Conservation (phyloP, 176 grass and related monocot genomes). For the Pharus latifolius region DNA sequence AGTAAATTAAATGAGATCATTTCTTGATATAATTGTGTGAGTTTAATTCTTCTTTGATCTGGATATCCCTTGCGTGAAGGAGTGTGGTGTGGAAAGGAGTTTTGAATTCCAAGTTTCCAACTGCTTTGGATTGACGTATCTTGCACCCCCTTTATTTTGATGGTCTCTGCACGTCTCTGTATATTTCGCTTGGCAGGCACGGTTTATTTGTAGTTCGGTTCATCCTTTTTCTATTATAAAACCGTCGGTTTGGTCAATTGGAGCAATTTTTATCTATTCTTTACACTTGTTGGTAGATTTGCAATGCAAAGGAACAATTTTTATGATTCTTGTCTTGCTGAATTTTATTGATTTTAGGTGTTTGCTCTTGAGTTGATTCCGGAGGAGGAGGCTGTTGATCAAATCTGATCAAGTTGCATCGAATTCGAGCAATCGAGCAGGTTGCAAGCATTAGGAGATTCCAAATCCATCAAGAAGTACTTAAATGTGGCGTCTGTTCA, state of each 20-base stretch:
- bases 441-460: not conserved
- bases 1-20: not conserved
- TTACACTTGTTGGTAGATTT: not conserved
- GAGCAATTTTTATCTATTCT: not conserved
- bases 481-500: conserved; percentile 41
- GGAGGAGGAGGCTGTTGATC: not conserved
- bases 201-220: conserved; percentile 7
- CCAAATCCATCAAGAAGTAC: not conserved
- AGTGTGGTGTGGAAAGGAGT: not conserved
- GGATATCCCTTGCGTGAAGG: not conserved
- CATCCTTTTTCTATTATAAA: not conserved
- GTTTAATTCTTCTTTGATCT: not conserved
- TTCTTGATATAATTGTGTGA: not conserved
- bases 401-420: not conserved
- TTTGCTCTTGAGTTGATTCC: conserved; percentile 1
- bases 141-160: not conserved
- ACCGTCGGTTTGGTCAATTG: conserved; percentile 6
- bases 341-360: not conserved
- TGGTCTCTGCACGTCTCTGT: conserved; percentile 14
- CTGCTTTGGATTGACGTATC: conserved; percentile 10
- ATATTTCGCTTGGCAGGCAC: conserved; percentile 3
- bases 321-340: not conserved
- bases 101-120: not conserved
- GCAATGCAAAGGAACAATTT: not conserved
- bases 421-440: not conserved